Conservation (phyloP, 1,284 basidiomycete genomes). For the Gymnopus androsaceus region DNA sequence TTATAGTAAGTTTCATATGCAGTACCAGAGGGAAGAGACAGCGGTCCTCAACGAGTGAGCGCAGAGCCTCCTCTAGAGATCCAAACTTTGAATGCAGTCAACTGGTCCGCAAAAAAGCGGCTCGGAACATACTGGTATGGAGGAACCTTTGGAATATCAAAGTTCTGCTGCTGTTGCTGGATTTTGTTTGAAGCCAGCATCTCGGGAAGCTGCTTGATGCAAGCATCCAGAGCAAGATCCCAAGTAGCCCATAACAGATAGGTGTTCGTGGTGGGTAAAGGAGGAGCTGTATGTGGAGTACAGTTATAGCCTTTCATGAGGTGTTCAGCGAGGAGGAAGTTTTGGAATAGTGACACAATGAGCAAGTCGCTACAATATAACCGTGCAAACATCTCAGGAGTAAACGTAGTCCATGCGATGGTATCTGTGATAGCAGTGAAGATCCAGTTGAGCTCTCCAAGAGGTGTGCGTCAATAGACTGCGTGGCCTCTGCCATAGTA, state of each 20-base stretch:
- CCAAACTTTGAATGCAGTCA: constrained; percentile 98
- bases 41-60: constrained; percentile 72
- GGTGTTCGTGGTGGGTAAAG: constrained; percentile 91
- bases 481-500: constrained; percentile 77
- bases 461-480: constrained; percentile 88
- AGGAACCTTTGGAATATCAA: constrained; percentile 39
- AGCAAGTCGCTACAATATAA: constrained; percentile 95
- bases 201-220: constrained; percentile 88
- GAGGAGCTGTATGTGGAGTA: constrained; percentile 92
- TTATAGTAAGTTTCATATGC: constrained; percentile 17
- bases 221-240: constrained; percentile 98
- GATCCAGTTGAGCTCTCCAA: constrained; percentile 99
- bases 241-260: constrained; percentile 96
- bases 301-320: constrained; percentile 99
- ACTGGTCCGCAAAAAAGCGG: constrained; percentile 93
- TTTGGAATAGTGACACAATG: constrained; percentile 94
- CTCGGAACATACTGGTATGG: constrained; percentile 79
- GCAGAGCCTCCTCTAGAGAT: constrained; percentile 89
- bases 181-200: constrained; percentile 52
- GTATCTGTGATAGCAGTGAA: constrained; percentile 99
- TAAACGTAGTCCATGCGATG: constrained; percentile 98
- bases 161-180: constrained; percentile 17
- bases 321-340: constrained; percentile 94
- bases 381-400: constrained; percentile 90
- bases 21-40: constrained; percentile 60